These are phyloP conservation scores for Rhodotorula glutinis DNA, from an alignment of 1,284 basidiomycete genomes.

Conservation along the genomic window DNA sequence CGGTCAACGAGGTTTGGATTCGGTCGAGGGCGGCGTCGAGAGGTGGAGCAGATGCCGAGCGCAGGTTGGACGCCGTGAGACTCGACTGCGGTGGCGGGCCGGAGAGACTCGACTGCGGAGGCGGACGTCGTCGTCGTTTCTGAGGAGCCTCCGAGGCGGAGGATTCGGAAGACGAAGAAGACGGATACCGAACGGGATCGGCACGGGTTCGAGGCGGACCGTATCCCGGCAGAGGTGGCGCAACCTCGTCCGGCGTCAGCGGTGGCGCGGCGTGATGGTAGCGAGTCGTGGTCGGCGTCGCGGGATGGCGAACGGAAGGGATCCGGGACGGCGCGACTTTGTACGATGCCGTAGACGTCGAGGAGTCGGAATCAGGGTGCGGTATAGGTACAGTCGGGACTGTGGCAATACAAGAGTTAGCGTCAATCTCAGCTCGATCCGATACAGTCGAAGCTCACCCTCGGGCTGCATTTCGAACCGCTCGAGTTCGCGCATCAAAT, in stretches of 20 bases:
- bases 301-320: not conserved
- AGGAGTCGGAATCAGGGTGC: not conserved
- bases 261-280: not conserved
- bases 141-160: not conserved
- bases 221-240: constrained; percentile 34
- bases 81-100: not conserved
- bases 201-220: constrained; percentile 29
- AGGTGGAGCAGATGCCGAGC: constrained; percentile 23
- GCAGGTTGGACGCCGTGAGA: constrained; percentile 9
- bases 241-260: constrained; percentile 15
- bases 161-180: not conserved
- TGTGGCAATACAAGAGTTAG: too few species aligned
- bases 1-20: constrained; percentile 82
- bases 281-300: not conserved
- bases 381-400: not conserved
- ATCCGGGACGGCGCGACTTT: constrained; percentile 1
- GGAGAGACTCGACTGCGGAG: not conserved
- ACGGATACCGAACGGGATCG: constrained; percentile 8
- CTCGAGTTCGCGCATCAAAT: constrained; percentile 49
- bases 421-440: too few species aligned
- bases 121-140: not conserved
- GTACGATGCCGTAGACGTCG: constrained; percentile 7
- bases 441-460: too few species aligned
- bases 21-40: constrained; percentile 74
- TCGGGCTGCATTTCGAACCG: constrained; percentile 47